phyloP scores from a whole-genome alignment of 2,329 filamentous ascomycete genomes.

The Leptographium procerum region DNA sequence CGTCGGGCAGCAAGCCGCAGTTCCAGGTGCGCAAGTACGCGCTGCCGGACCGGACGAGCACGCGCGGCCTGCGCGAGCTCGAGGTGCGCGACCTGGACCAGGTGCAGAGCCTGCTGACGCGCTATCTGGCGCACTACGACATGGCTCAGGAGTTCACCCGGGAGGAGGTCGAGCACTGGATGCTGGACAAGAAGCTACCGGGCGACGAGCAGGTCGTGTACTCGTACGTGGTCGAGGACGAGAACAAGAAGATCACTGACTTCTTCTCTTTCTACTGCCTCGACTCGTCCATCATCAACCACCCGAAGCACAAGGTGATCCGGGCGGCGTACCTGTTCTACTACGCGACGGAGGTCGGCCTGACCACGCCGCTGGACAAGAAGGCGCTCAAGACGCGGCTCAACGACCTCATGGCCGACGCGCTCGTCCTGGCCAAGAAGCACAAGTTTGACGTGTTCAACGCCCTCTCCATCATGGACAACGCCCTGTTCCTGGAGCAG shows the following conservation, averaged over 20 bases:
- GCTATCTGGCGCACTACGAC: conserved; percentile 71
- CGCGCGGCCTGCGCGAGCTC: conserved; percentile 70
- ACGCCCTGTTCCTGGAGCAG: conserved; percentile 81
- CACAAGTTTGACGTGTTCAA: conserved; percentile 92
- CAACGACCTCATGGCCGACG: conserved; percentile 71
- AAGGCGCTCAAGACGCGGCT: conserved; percentile 63
- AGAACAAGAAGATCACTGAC: conserved; percentile 76
- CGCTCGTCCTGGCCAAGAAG: conserved; percentile 76
- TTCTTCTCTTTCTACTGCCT: conserved; percentile 96
- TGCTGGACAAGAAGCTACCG: conserved; percentile 57
- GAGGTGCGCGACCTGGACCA: conserved; percentile 64
- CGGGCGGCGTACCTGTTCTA: conserved; percentile 95
- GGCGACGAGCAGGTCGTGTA: conserved; percentile 74
- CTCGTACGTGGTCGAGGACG: conserved; percentile 77
- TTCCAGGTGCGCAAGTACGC: conserved; percentile 81
- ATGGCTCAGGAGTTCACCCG: conserved; percentile 71
- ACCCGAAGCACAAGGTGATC: conserved; percentile 65
- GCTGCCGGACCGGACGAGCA: conserved; percentile 62
- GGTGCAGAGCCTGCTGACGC: conserved; percentile 61
- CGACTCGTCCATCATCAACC: conserved; percentile 82
- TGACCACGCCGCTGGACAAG: conserved; percentile 43
- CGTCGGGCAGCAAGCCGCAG: conserved; percentile 68
- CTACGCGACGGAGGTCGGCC: conserved; percentile 76
- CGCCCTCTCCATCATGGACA: conserved; percentile 85
- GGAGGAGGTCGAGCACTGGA: conserved; percentile 80